Conservation (phyloP, 176 grass and related monocot genomes). For the Dendrocalamus sinicus region DNA sequence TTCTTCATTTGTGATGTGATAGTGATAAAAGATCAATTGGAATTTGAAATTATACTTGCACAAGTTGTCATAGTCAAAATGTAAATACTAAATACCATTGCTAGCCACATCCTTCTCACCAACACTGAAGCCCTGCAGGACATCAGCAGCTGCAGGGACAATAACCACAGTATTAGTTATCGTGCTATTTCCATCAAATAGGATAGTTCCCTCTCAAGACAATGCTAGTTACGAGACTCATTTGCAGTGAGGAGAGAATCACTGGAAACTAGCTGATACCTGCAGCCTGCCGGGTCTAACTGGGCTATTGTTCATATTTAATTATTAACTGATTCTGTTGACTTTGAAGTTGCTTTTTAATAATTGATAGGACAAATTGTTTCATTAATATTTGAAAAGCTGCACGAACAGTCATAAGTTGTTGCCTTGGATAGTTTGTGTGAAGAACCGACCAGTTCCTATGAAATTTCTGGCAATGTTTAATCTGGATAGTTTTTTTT, state of each 20-base stretch:
- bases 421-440: too few species aligned
- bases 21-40: neutral
- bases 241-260: neutral
- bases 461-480: neutral
- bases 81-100: neutral
- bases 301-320: too few species aligned
- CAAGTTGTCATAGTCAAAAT: neutral
- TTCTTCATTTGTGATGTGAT: neutral
- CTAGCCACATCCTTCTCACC: neutral
- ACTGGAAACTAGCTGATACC: neutral
- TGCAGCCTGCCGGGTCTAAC: neutral
- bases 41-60: neutral
- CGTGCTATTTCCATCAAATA: too few species aligned
- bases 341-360: too few species aligned
- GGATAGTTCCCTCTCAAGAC: neutral
- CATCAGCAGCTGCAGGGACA: neutral
- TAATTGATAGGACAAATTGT: neutral
- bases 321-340: too few species aligned
- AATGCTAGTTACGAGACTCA: neutral
- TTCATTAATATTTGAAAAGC: neutral
- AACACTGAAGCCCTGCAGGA: neutral
- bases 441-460: neutral
- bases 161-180: too few species aligned
- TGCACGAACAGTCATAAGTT: too few species aligned
- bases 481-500: neutral